A percentile compares a stretch with the other conserved stretches of the same genome.
Conservation (phyloP, 345 rosid species). For the Populus alba region DNA sequence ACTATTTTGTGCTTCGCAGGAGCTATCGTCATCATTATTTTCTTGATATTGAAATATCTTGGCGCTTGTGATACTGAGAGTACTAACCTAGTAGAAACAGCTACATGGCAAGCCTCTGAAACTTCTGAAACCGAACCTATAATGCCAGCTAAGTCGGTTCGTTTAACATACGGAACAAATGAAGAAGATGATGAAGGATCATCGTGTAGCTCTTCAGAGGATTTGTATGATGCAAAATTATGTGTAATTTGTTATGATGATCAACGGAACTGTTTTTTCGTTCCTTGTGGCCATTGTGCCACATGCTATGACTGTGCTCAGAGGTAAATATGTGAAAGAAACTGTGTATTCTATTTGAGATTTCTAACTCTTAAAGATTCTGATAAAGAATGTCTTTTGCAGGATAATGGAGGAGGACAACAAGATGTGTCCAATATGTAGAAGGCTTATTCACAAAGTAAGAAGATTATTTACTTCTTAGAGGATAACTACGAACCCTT, state of each 20-base stretch:
- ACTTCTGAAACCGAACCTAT: conserved; percentile 45
- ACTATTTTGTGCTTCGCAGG: conserved; percentile 32
- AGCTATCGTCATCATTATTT: conserved; percentile 33
- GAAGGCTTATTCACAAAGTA: conserved; percentile 62
- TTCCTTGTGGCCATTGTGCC: conserved; percentile 88
- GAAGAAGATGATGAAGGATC: conserved; percentile 46
- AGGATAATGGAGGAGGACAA: conserved; percentile 68
- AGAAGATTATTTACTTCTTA: conserved; percentile 55
- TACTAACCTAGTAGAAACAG: neutral
- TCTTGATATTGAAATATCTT: conserved; percentile 43
- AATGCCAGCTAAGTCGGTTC: conserved; percentile 27
- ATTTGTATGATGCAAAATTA: conserved; percentile 69
- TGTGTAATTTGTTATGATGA: conserved; percentile 84
- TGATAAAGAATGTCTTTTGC: conserved; percentile 15
- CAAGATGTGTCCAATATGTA: conserved; percentile 80
- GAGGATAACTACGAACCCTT: neutral
- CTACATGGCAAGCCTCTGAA: conserved; percentile 8
- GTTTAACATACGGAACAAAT: conserved; percentile 42
- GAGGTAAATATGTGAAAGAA: conserved; percentile 34
- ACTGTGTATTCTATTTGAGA: neutral
- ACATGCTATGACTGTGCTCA: conserved; percentile 84
- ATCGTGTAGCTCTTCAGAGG: conserved; percentile 58
- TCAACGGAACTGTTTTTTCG: conserved; percentile 77
- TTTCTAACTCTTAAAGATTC: neutral
- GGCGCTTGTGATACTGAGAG: conserved; percentile 45